Conservation (phyloP, 228 moss, liverwort and hornwort genomes). For the Sphagnum fallax region DNA sequence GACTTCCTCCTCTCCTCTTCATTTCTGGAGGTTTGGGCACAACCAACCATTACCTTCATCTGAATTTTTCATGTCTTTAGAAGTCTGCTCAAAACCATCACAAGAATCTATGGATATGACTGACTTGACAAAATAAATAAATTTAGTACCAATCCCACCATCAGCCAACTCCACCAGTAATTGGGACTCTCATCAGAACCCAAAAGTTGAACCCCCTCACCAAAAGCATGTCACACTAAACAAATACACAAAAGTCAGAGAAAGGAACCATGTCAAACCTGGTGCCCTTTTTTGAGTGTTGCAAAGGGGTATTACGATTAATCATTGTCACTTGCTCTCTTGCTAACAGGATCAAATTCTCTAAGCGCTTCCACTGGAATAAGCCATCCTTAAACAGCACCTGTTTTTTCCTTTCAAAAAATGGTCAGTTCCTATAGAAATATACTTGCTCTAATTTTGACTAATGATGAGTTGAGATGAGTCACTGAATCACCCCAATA, state of each 20-base stretch:
- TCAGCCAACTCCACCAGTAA: constrained; percentile 29
- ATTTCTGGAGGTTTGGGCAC: not conserved
- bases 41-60: not conserved
- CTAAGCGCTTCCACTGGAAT: constrained; percentile 95
- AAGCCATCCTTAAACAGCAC: constrained; percentile 93
- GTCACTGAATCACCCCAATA: too few species aligned
- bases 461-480: too few species aligned
- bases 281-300: constrained; percentile 22
- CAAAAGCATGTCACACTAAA: too few species aligned
- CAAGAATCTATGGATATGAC: not conserved
- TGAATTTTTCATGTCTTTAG: not conserved
- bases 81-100: not conserved
- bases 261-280: constrained; percentile 8
- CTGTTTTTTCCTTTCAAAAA: constrained; percentile 8
- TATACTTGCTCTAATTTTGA: too few species aligned
- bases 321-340: constrained; percentile 93
- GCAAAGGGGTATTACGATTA: constrained; percentile 69
- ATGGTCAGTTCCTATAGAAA: not conserved
- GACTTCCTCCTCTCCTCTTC: constrained; percentile 10
- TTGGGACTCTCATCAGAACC: constrained; percentile 8
- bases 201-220: too few species aligned
- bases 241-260: too few species aligned
- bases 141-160: not conserved
- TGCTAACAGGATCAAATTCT: constrained; percentile 84
- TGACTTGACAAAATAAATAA: not conserved